A percentile compares a stretch with the other conserved stretches of the same genome.
These are phyloP conservation scores for Trichoderma sp. DNA, from an alignment of 2,329 filamentous ascomycete genomes.

Conservation along the genomic window DNA sequence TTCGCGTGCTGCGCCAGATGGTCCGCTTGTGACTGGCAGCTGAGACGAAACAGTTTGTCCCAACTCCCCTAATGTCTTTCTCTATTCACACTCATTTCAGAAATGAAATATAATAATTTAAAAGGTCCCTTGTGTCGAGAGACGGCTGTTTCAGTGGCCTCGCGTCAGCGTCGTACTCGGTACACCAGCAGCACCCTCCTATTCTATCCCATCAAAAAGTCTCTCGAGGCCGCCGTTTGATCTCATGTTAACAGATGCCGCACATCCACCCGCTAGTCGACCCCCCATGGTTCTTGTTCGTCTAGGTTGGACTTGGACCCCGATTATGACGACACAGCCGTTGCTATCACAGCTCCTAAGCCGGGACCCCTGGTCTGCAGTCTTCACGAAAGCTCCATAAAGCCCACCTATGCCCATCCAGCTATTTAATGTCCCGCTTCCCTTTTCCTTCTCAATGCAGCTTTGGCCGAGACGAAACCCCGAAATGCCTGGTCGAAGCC, in stretches of 20 bases:
- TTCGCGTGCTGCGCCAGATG: not conserved
- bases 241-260: not conserved
- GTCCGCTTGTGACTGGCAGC: not conserved
- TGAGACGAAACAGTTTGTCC: not conserved
- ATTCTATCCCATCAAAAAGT: not conserved
- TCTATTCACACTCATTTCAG: not conserved
- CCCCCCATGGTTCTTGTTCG: not conserved
- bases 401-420: constrained; percentile 4
- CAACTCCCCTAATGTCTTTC: not conserved
- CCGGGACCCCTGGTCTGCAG: not conserved
- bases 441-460: not conserved
- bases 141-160: not conserved
- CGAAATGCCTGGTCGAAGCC: not conserved
- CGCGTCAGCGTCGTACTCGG: not conserved
- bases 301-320: not conserved
- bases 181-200: not conserved
- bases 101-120: not conserved
- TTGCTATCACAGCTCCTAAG: not conserved
- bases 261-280: not conserved
- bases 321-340: constrained; percentile 15
- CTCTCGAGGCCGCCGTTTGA: not conserved
- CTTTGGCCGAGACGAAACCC: not conserved
- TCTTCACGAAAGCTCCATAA: not conserved
- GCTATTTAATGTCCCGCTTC: not conserved
- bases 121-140: not conserved